Percentiles rank a stretch among this genome's conserved stretches.
Evolutionary conservation across 768 basidiomycete species (phyloP).

Genomic region (Kwoniella pini): DNA sequence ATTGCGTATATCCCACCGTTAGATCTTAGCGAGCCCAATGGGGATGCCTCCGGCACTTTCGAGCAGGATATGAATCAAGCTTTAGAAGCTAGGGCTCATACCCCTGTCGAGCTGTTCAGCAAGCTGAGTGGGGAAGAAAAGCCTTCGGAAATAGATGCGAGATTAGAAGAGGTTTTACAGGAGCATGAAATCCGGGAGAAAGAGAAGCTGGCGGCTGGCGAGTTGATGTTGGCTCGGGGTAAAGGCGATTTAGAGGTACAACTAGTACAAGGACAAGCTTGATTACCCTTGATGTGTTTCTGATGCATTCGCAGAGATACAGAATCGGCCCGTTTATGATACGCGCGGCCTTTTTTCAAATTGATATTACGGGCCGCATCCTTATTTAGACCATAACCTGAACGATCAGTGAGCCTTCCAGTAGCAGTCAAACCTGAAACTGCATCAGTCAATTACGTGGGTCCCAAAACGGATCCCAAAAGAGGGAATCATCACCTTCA

Average conservation of each 20-base stretch:
- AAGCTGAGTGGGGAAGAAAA: neutral
- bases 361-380: too few species aligned
- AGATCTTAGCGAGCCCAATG: constrained; percentile 3
- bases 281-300: too few species aligned
- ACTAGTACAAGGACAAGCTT: neutral
- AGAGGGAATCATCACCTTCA: too few species aligned
- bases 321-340: too few species aligned
- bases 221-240: constrained; percentile 12
- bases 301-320: too few species aligned
- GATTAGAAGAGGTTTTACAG: constrained; percentile 12
- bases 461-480: too few species aligned
- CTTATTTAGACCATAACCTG: too few species aligned
- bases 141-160: constrained; percentile 13
- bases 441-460: too few species aligned
- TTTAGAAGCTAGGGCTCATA: too few species aligned
- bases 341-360: too few species aligned
- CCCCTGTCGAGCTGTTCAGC: neutral
- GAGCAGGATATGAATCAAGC: neutral
- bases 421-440: too few species aligned
- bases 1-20: constrained; percentile 17
- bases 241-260: constrained; percentile 9
- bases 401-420: too few species aligned
- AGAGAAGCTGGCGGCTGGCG: constrained; percentile 12
- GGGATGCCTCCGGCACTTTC: neutral
- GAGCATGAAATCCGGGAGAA: constrained; percentile 10